Percentiles rank a stretch among this genome's conserved stretches.
phyloP scores from a whole-genome alignment of 495 filamentous ascomycete genomes.

The Podospora bellae-mahoneyi region DNA sequence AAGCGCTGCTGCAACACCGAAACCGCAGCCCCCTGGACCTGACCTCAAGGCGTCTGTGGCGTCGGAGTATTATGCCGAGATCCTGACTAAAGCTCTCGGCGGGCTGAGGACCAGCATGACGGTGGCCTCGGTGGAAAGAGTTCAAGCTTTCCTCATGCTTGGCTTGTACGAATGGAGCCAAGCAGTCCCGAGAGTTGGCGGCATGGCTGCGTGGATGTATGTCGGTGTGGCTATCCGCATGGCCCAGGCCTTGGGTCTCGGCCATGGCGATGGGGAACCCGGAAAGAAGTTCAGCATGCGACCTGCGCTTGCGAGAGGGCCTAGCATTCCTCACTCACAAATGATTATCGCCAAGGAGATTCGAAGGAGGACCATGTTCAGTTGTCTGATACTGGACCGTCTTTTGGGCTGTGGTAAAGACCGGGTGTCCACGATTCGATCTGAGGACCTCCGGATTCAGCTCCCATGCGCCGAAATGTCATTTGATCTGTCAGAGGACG shows the following conservation, averaged over 20 bases:
- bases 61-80: constrained; percentile 75
- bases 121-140: constrained; percentile 61
- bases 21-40: constrained; percentile 32
- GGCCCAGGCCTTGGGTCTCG: constrained; percentile 68
- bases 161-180: constrained; percentile 84
- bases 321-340: constrained; percentile 36
- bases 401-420: constrained; percentile 74
- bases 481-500: constrained; percentile 68
- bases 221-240: constrained; percentile 71
- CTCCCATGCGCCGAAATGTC: constrained; percentile 64
- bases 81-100: constrained; percentile 63
- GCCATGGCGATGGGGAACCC: constrained; percentile 54
- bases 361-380: constrained; percentile 78
- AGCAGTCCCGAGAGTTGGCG: constrained; percentile 53
- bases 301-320: constrained; percentile 16
- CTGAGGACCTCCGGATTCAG: constrained; percentile 65
- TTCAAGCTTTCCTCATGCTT: constrained; percentile 78
- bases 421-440: constrained; percentile 64
- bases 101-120: constrained; percentile 53
- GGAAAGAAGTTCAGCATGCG: constrained; percentile 24
- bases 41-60: constrained; percentile 59
- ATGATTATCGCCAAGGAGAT: constrained; percentile 70
- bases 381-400: constrained; percentile 78
- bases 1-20: constrained; percentile 31
- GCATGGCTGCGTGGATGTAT: constrained; percentile 72